Percentiles rank a stretch among this genome's conserved stretches.
Evolutionary conservation across 2,329 filamentous ascomycete species (phyloP).

Genomic region (Arthroderma sp.): DNA sequence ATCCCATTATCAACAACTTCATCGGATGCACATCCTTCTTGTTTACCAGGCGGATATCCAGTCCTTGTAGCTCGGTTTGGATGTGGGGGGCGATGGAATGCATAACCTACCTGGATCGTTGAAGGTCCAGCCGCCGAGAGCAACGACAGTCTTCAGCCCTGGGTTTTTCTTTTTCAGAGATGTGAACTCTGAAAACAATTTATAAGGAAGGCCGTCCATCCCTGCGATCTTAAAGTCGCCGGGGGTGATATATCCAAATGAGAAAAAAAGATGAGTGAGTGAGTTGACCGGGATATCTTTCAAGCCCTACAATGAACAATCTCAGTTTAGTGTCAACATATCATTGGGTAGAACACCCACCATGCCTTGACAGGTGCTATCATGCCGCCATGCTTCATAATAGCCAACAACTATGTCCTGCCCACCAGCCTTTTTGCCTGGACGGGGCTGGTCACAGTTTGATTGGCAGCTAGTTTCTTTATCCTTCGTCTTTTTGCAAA

Average conservation of each 20-base stretch:
- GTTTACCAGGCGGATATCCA: too few relatives aligned
- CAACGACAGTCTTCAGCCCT: background rate
- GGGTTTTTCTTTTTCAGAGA: background rate
- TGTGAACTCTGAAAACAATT: background rate
- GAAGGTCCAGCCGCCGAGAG: background rate
- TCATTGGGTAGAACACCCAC: too few relatives aligned
- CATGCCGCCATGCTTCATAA: background rate
- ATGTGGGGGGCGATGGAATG: background rate
- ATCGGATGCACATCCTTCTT: too few relatives aligned
- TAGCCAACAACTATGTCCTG: background rate
- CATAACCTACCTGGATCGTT: background rate
- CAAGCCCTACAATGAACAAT: too few relatives aligned
- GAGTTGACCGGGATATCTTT: background rate
- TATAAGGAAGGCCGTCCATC: background rate
- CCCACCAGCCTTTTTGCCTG: too few relatives aligned
- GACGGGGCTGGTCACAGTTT: background rate
- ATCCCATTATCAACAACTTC: too few relatives aligned
- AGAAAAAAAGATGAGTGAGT: background rate
- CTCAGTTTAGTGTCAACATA: too few relatives aligned
- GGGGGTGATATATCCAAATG: background rate
- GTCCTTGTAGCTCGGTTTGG: background rate
- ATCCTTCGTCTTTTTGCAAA: background rate
- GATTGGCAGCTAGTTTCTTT: background rate
- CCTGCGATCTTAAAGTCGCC: background rate
- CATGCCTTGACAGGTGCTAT: background rate